phyloP scores from a whole-genome alignment of 2,329 filamentous ascomycete species.

The Neonectria hederae region DNA sequence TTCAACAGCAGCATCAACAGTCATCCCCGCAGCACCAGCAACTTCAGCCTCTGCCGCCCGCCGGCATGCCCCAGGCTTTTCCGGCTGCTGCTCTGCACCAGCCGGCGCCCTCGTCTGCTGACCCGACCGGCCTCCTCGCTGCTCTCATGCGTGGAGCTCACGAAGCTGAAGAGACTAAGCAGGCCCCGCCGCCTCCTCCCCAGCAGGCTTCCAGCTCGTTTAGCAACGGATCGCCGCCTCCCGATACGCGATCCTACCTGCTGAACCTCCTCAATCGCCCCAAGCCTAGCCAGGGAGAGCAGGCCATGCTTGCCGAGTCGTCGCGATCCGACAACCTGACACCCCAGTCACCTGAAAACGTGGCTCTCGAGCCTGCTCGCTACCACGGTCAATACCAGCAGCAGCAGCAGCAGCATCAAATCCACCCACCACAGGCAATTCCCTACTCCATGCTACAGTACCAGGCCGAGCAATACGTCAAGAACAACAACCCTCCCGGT shows the following conservation, averaged over 20 bases:
- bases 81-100: slow-evolving; percentile 61
- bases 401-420: slow-evolving; percentile 24
- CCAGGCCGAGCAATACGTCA: slow-evolving; percentile 39
- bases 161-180: slow-evolving; percentile 56
- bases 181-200: slow-evolving; percentile 33
- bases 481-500: slow-evolving; percentile 36
- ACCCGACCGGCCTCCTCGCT: slow-evolving; percentile 66
- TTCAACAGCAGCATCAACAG: slow-evolving; percentile 43
- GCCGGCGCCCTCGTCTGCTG: slow-evolving; percentile 64
- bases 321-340: slow-evolving; percentile 56
- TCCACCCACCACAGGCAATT: slow-evolving; percentile 38
- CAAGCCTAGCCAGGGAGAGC: slow-evolving; percentile 70
- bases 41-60: slow-evolving; percentile 36
- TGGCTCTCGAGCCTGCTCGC: slow-evolving; percentile 40
- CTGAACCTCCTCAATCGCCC: slow-evolving; percentile 86
- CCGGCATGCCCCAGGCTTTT: slow-evolving; percentile 37
- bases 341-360: slow-evolving; percentile 53
- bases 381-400: slow-evolving; percentile 45
- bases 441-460: slow-evolving; percentile 40
- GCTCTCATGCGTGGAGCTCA: slow-evolving; percentile 68
- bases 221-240: slow-evolving; percentile 62
- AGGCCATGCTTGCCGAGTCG: slow-evolving; percentile 52
- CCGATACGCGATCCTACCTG: slow-evolving; percentile 84
- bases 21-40: slow-evolving; percentile 33
- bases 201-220: slow-evolving; percentile 50